Percentiles rank a stretch among this genome's conserved stretches.
phyloP scores from a whole-genome alignment of 805 yeast species.

The Yarrowia deformans region DNA sequence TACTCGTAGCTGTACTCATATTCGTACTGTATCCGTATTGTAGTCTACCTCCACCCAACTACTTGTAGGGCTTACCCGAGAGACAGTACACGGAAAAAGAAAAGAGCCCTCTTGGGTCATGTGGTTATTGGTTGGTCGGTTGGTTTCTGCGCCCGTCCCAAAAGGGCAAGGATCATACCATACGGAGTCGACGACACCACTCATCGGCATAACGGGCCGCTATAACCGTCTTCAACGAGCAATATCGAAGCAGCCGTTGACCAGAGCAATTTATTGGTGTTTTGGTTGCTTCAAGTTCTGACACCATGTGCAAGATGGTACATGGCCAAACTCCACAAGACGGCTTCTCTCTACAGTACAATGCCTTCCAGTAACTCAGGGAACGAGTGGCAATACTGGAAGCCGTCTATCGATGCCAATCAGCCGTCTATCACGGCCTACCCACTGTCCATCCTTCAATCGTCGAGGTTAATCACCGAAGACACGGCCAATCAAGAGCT shows the following conservation, averaged over 20 bases:
- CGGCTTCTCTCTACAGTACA: no score
- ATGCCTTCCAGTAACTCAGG: no score
- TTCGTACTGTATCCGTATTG: no score
- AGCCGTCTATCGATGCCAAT: not conserved
- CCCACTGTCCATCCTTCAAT: not conserved
- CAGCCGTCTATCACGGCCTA: not conserved
- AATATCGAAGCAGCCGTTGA: not conserved
- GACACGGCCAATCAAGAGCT: not conserved
- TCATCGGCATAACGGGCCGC: slow-evolving; percentile 1
- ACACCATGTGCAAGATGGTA: no score
- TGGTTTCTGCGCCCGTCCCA: not conserved
- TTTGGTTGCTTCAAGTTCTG: no score
- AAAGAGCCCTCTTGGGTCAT: not conserved
- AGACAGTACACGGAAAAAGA: not conserved
- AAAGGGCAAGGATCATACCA: slow-evolving; percentile 1
- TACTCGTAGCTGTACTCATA: no score
- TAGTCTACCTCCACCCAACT: no score
- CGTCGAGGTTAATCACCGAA: no score
- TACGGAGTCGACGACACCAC: not conserved
- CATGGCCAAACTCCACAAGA: no score
- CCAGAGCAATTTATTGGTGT: not conserved
- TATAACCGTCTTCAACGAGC: slow-evolving; percentile 1
- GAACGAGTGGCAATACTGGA: no score
- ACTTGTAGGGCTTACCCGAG: no score
- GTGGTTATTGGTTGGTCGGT: not conserved